A percentile compares a stretch with the other conserved stretches of the same genome.
Conservation (phyloP, 148 eudicot genomes). For the Amaranthus palmeri region DNA sequence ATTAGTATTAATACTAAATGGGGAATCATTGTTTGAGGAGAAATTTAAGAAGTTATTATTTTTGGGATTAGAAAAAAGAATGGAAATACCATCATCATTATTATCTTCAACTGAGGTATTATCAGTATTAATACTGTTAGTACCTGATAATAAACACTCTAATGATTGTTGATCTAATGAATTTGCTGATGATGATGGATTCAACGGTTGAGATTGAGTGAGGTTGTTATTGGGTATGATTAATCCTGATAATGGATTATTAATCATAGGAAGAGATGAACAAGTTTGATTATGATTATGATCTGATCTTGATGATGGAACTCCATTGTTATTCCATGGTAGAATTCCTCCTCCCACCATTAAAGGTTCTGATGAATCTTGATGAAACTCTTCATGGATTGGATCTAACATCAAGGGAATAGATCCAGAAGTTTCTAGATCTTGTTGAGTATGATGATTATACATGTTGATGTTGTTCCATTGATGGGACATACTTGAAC, state of each 20-base stretch:
- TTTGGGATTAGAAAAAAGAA: slow-evolving; percentile 33
- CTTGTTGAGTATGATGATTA: slow-evolving; percentile 8
- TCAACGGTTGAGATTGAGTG: slow-evolving; percentile 10
- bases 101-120: slow-evolving; percentile 17
- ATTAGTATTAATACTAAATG: neutral
- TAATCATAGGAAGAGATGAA: slow-evolving; percentile 1
- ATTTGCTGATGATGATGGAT: slow-evolving; percentile 19
- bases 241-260: neutral
- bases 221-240: neutral
- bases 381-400: slow-evolving; percentile 1
- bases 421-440: slow-evolving; percentile 3
- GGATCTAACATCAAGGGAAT: slow-evolving; percentile 18
- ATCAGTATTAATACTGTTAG: slow-evolving; percentile 46
- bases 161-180: slow-evolving; percentile 42
- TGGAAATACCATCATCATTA: slow-evolving; percentile 54
- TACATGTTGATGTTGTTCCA: slow-evolving; percentile 30
- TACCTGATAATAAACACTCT: slow-evolving; percentile 42
- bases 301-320: neutral
- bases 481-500: slow-evolving; percentile 27
- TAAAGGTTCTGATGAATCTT: neutral
- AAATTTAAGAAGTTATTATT: slow-evolving; percentile 25
- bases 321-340: slow-evolving; percentile 19
- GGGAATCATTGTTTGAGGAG: slow-evolving; percentile 2
- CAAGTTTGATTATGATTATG: neutral
- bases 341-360: neutral